Percentiles rank a stretch among this genome's conserved stretches.
phyloP scores from a whole-genome alignment of 169 alveolate genomes.

The Eimeria maxima region DNA sequence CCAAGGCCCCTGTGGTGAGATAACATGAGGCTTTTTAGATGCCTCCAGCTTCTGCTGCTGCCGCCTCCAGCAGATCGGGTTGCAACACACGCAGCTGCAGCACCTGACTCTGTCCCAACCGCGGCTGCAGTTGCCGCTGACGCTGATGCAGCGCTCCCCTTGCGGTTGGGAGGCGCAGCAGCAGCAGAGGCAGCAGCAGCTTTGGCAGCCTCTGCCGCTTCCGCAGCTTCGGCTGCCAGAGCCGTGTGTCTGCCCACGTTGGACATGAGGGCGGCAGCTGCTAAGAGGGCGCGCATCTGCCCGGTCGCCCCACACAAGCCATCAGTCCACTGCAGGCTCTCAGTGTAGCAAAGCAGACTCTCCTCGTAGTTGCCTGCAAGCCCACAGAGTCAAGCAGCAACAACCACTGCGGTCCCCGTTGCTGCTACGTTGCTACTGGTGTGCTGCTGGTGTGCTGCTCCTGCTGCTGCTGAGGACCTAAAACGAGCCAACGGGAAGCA shows the following conservation, averaged over 20 bases:
- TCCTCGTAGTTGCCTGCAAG: slow-evolving; percentile 65
- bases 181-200: slow-evolving; percentile 45
- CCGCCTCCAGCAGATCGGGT: not conserved
- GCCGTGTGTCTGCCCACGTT: slow-evolving; percentile 67
- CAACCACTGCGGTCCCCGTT: not conserved
- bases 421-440: not conserved
- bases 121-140: slow-evolving; percentile 48
- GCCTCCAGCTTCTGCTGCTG: slow-evolving; percentile 70
- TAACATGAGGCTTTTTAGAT: slow-evolving; percentile 54
- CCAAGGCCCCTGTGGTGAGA: slow-evolving; percentile 43
- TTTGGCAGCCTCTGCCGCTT: slow-evolving; percentile 55
- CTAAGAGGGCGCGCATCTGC: slow-evolving; percentile 32
- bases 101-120: not conserved
- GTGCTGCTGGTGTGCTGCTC: not conserved
- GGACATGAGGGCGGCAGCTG: slow-evolving; percentile 56
- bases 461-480: not conserved
- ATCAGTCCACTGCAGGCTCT: slow-evolving; percentile 63
- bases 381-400: slow-evolving; percentile 7
- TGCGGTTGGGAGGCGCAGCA: slow-evolving; percentile 30
- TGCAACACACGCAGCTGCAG: not conserved
- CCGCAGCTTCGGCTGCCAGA: slow-evolving; percentile 70
- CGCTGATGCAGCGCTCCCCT: slow-evolving; percentile 50
- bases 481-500: not conserved
- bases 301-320: slow-evolving; percentile 62
- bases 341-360: slow-evolving; percentile 52